Evolutionary conservation across 345 rosid species (phyloP), one percentile per base, ranked within the genome.

Genomic region (Streptanthus diversifolius): DNA sequence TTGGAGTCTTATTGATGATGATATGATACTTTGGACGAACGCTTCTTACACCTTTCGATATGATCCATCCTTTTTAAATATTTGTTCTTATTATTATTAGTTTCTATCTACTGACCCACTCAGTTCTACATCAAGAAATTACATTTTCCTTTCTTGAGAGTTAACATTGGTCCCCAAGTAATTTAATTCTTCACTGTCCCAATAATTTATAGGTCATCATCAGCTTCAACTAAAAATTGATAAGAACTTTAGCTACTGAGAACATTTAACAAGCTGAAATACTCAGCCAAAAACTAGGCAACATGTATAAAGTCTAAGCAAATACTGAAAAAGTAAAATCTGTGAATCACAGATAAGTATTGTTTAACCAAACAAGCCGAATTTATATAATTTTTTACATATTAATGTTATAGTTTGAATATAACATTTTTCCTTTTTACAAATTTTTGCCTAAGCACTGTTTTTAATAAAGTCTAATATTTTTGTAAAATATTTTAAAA

Each of bases 21-120:
- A 66, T 39, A 27, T 29, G 71, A 65, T 44, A 41, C 17, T 60
- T 52, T 75, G 74, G 79, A 64, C 60, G 60, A 68, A 62, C 52
- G 59, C 54, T 63, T 25, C 70, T 69, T 53, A 35, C 65, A 53
- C 35, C 49, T 62, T 76, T 44, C 40, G 7, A 60, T 51, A 60
- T 12, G 33, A 44, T 43, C 3, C 41, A 53, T 17, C 37, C 35
- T 17, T 22, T 51, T 52, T 39, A 30, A 60, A 52, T 48, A 49
- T 36, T 61, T 51, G 56, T 53, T 53, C 43, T 68, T 43, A 75
- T 69, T 53, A 53, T 68, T 43, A 75, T 69, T 68, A 61, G 53
- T 39, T 44, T 60, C 47, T 44, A 49, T 54, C 52, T 43, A 76
- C 35, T 61, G 45, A 47, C 18, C 63, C 44, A 45, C 60, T 63